Percentiles rank a stretch among this genome's conserved stretches.
phyloP scores from a whole-genome alignment of 192 early-diverging fungal genomes.

The Coemansia sp. region DNA sequence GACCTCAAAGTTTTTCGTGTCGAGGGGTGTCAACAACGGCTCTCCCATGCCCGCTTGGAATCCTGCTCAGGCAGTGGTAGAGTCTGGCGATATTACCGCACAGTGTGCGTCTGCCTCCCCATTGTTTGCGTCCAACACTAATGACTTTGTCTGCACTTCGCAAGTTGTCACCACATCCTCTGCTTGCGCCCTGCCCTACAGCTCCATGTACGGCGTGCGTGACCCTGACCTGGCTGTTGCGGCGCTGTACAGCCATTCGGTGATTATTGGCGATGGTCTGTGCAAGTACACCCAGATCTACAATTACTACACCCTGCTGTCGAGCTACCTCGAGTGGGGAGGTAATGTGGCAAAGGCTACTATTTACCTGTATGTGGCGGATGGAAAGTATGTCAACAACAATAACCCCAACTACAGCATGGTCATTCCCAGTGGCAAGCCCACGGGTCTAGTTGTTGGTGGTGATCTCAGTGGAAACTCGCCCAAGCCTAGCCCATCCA shows the following conservation, averaged over 20 bases:
- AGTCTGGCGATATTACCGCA: slow-evolving; percentile 1
- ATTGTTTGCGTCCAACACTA: slow-evolving; percentile 24
- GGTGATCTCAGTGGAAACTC: slow-evolving; percentile 26
- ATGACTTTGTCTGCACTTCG: slow-evolving; percentile 36
- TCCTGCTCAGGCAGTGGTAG: slow-evolving; percentile 5
- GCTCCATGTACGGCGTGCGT: slow-evolving; percentile 28
- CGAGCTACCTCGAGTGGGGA: slow-evolving; percentile 48
- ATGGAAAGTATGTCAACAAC: slow-evolving; percentile 40
- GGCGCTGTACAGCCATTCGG: slow-evolving; percentile 43
- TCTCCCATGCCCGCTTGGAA: not conserved
- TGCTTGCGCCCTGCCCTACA: slow-evolving; percentile 25
- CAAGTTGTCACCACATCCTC: slow-evolving; percentile 7
- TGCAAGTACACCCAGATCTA: slow-evolving; percentile 23
- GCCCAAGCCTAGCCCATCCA: not conserved
- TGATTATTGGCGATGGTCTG: slow-evolving; percentile 30
- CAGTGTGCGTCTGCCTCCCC: slow-evolving; percentile 22
- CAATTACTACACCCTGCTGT: slow-evolving; percentile 42
- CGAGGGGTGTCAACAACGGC: not conserved
- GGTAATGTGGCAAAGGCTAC: slow-evolving; percentile 32
- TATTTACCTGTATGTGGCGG: slow-evolving; percentile 37
- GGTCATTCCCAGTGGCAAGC: slow-evolving; percentile 12
- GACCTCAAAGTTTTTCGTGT: slow-evolving; percentile 25
- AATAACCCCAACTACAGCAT: slow-evolving; percentile 34
- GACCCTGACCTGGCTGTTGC: slow-evolving; percentile 38
- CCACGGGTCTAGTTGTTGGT: slow-evolving; percentile 18